A percentile compares a stretch with the other conserved stretches of the same genome.
Conservation (phyloP, 495 filamentous ascomycete genomes). For the Massariosphaeria phaeospora region DNA sequence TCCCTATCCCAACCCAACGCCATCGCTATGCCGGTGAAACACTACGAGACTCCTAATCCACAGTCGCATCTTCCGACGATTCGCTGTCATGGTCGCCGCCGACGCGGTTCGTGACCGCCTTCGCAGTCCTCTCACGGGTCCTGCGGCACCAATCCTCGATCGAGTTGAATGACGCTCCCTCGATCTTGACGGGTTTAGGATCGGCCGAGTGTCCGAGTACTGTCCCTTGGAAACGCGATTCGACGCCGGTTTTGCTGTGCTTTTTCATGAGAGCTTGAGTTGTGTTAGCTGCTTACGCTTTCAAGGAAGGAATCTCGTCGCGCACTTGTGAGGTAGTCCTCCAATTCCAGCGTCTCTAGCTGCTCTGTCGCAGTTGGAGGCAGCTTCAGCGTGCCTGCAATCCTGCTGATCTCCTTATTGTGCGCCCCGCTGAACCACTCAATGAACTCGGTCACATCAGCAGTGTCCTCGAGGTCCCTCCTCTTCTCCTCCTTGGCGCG, state of each 20-base stretch:
- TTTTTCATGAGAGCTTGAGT: slow-evolving; percentile 63
- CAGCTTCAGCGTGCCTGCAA: slow-evolving; percentile 50
- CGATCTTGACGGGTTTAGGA: slow-evolving; percentile 61
- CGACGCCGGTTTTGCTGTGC: slow-evolving; percentile 76
- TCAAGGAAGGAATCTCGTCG: not conserved
- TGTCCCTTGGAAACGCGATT: slow-evolving; percentile 74
- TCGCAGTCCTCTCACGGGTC: slow-evolving; percentile 20
- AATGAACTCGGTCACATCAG: slow-evolving; percentile 67
- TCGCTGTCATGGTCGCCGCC: too few relatives aligned
- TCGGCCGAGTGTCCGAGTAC: slow-evolving; percentile 66
- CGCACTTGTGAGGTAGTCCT: slow-evolving; percentile 68
- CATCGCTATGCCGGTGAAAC: slow-evolving; percentile 22
- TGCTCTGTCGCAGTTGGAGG: slow-evolving; percentile 42
- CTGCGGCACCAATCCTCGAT: slow-evolving; percentile 58
- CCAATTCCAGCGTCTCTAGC: slow-evolving; percentile 49
- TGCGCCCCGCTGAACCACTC: slow-evolving; percentile 64
- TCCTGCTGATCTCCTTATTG: slow-evolving; percentile 67
- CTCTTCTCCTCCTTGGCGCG: slow-evolving; percentile 34
- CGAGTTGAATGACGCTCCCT: slow-evolving; percentile 63
- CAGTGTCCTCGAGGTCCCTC: slow-evolving; percentile 61
- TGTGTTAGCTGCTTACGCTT: slow-evolving; percentile 1
- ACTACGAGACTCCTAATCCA: slow-evolving; percentile 1
- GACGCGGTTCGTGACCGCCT: slow-evolving; percentile 4
- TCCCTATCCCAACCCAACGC: too few relatives aligned
- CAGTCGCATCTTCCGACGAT: not conserved